Conservation (phyloP, 805 yeast genomes). For the Kodamaea neixiangensis region DNA sequence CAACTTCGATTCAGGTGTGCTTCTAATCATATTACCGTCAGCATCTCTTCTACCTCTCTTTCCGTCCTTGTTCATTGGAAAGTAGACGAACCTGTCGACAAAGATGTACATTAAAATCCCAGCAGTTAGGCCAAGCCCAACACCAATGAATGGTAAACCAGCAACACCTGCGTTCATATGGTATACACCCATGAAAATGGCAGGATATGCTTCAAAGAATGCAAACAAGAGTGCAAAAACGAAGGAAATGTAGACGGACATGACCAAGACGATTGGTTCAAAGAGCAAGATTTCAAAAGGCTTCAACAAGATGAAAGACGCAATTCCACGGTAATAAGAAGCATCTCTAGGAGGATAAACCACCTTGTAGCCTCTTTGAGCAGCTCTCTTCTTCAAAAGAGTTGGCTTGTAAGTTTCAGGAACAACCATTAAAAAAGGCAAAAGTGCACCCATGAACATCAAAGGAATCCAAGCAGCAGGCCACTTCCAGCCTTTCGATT, state of each 20-base stretch:
- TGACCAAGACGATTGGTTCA: slow-evolving; percentile 74
- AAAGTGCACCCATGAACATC: slow-evolving; percentile 62
- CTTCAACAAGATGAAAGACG: slow-evolving; percentile 54
- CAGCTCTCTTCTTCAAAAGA: slow-evolving; percentile 62
- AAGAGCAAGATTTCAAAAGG: slow-evolving; percentile 68
- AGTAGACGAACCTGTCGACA: slow-evolving; percentile 50
- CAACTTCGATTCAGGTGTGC: slow-evolving; percentile 62
- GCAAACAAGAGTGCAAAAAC: slow-evolving; percentile 78
- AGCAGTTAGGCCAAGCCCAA: slow-evolving; percentile 63
- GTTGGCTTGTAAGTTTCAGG: slow-evolving; percentile 80
- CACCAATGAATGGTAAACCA: slow-evolving; percentile 71
- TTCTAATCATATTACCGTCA: slow-evolving; percentile 54
- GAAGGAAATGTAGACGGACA: slow-evolving; percentile 70
- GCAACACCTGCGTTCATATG: slow-evolving; percentile 59
- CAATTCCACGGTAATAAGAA: slow-evolving; percentile 45
- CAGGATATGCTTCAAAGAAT: slow-evolving; percentile 77
- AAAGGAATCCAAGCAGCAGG: slow-evolving; percentile 66
- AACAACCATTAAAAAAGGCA: slow-evolving; percentile 48
- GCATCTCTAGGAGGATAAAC: slow-evolving; percentile 30
- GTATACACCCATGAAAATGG: slow-evolving; percentile 68
- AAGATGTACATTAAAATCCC: slow-evolving; percentile 54
- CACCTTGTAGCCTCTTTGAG: slow-evolving; percentile 55
- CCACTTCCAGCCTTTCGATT: slow-evolving; percentile 69
- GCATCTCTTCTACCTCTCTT: slow-evolving; percentile 55
- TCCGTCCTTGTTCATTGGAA: slow-evolving; percentile 63